Conservation (phyloP, 169 alveolate genomes). For the Eimeria nieschulzi region DNA sequence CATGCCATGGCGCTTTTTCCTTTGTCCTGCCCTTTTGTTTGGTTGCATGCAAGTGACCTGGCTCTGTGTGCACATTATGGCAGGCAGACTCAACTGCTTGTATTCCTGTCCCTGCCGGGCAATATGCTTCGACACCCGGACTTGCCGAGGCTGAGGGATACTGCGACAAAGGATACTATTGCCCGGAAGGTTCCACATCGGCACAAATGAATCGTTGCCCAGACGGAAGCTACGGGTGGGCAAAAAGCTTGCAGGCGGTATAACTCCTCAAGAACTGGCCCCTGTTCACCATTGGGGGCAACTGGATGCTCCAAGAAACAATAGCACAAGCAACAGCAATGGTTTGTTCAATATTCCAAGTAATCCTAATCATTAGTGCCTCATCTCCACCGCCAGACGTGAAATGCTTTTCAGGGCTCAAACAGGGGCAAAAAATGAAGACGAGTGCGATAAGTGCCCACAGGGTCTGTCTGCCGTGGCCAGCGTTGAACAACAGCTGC, state of each 20-base stretch:
- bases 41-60: neutral
- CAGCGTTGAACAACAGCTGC: slow-evolving; percentile 33
- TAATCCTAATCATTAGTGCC: no score
- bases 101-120: slow-evolving; percentile 46
- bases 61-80: neutral
- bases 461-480: slow-evolving; percentile 20
- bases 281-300: no score
- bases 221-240: slow-evolving; percentile 52
- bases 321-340: no score
- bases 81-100: slow-evolving; percentile 46
- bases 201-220: slow-evolving; percentile 34
- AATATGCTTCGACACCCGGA: slow-evolving; percentile 19
- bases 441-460: slow-evolving; percentile 54
- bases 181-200: slow-evolving; percentile 56
- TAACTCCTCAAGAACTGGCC: no score
- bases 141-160: slow-evolving; percentile 51
- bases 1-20: neutral
- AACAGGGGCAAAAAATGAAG: slow-evolving; percentile 26
- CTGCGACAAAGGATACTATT: slow-evolving; percentile 18
- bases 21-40: neutral
- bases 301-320: no score
- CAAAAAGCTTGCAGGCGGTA: neutral
- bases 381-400: neutral
- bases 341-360: no score
- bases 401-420: slow-evolving; percentile 21